phyloP scores from a whole-genome alignment of 768 basidiomycete species.

The Pulveroboletus sp. region DNA sequence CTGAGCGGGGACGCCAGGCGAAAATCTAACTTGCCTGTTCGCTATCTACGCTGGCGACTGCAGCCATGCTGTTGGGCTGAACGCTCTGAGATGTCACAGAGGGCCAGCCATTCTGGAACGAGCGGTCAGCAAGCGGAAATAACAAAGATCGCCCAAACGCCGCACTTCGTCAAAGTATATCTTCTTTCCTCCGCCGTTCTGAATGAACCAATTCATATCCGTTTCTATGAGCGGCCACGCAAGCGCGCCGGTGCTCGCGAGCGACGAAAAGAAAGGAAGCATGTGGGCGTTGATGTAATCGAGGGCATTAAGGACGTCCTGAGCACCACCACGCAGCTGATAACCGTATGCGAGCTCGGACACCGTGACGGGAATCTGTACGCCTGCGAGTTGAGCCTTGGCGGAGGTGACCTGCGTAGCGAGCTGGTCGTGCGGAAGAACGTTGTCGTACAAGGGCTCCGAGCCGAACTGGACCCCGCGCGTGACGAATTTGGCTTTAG shows the following conservation, averaged over 20 bases:
- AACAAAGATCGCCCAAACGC: not conserved
- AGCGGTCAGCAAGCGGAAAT: not conserved
- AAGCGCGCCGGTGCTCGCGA: slow-evolving; percentile 39
- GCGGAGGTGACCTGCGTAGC: slow-evolving; percentile 47
- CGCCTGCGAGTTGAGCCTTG: slow-evolving; percentile 44
- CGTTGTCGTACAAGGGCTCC: slow-evolving; percentile 62
- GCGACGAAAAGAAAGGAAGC: slow-evolving; percentile 57
- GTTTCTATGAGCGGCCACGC: slow-evolving; percentile 59
- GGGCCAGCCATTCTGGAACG: slow-evolving; percentile 72
- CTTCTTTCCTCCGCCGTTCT: slow-evolving; percentile 64
- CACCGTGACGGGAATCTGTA: slow-evolving; percentile 66
- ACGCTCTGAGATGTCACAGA: slow-evolving; percentile 58
- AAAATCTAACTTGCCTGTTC: slow-evolving; percentile 46
- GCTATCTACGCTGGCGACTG: slow-evolving; percentile 58
- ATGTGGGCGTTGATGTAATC: slow-evolving; percentile 68
- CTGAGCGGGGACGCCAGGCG: not conserved
- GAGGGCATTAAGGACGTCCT: slow-evolving; percentile 52
- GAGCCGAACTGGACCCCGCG: slow-evolving; percentile 68
- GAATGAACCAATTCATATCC: slow-evolving; percentile 66
- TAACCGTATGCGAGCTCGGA: slow-evolving; percentile 64
- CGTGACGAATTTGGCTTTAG: slow-evolving; percentile 61
- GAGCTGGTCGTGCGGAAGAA: slow-evolving; percentile 45
- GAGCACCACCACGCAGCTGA: slow-evolving; percentile 47
- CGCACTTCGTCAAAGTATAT: slow-evolving; percentile 68
- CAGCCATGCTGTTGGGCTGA: slow-evolving; percentile 58